These are phyloP conservation scores for Fusarium albidum DNA, from an alignment of 2,329 filamentous ascomycete genomes.

Conservation along the genomic window DNA sequence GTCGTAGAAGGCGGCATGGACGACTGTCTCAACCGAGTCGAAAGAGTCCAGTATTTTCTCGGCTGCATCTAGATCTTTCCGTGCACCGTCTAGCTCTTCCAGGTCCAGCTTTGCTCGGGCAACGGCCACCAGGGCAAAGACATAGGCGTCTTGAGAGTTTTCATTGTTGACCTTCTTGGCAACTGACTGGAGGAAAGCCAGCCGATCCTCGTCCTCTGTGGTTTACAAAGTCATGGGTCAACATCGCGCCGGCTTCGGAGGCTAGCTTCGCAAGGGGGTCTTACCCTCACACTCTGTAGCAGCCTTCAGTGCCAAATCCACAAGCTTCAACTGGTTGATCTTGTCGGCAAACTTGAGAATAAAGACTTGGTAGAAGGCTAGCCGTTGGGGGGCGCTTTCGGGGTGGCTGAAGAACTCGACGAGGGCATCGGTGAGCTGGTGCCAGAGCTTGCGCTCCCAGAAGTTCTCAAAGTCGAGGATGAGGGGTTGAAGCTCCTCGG, in stretches of 20 bases:
- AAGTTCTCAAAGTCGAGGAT: slow-evolving; percentile 94
- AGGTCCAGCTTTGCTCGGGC: slow-evolving; percentile 87
- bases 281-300: slow-evolving; percentile 83
- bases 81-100: slow-evolving; percentile 80
- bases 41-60: slow-evolving; percentile 90
- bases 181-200: slow-evolving; percentile 84
- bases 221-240: slow-evolving; percentile 16
- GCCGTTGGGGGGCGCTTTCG: slow-evolving; percentile 82
- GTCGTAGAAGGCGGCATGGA: slow-evolving; percentile 96
- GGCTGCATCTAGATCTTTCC: slow-evolving; percentile 85
- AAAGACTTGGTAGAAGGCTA: slow-evolving; percentile 93
- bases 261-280: slow-evolving; percentile 19
- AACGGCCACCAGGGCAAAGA: slow-evolving; percentile 91
- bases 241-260: slow-evolving; percentile 19
- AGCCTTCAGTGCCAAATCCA: slow-evolving; percentile 86
- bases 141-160: slow-evolving; percentile 92
- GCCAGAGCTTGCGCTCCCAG: slow-evolving; percentile 99
- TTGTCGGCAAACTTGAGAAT: slow-evolving; percentile 96
- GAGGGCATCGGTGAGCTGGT: slow-evolving; percentile 92
- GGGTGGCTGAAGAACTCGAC: slow-evolving; percentile 87
- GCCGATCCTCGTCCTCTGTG: slow-evolving; percentile 83
- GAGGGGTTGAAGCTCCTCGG: slow-evolving; percentile 85
- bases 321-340: slow-evolving; percentile 98
- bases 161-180: slow-evolving; percentile 90
- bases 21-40: slow-evolving; percentile 93